A percentile compares a stretch with the other conserved stretches of the same genome.
Conservation (phyloP, 129 eudicot genomes). For the Centaurea solstitialis region DNA sequence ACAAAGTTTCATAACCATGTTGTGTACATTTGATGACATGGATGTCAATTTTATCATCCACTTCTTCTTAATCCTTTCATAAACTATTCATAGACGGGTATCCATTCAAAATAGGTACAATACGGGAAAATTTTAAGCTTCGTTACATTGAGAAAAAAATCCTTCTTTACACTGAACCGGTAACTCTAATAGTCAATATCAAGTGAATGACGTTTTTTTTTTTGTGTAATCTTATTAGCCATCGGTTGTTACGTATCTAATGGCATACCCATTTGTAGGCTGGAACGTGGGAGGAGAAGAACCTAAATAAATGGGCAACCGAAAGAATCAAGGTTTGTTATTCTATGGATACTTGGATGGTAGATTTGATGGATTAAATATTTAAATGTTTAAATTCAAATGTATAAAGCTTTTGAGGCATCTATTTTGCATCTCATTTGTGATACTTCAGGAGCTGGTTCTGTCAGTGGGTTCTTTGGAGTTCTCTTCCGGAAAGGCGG, state of each 20-base stretch:
- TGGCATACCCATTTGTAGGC: conserved; percentile 44
- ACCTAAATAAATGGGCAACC: conserved; percentile 84
- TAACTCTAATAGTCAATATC: background rate
- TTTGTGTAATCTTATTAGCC: background rate
- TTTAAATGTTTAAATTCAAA: background rate
- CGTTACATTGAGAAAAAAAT: background rate
- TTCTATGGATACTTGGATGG: background rate
- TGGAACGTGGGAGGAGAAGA: conserved; percentile 99
- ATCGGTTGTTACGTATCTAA: background rate
- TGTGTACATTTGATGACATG: background rate
- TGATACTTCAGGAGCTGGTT: conserved; percentile 71
- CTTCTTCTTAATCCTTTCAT: background rate
- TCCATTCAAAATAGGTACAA: background rate
- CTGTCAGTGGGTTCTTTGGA: conserved; percentile 64
- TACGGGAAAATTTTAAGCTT: background rate
- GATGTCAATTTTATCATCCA: background rate
- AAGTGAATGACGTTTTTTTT: background rate
- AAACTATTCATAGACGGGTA: background rate
- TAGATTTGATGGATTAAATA: background rate
- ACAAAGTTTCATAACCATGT: background rate
- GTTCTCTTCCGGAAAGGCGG: conserved; percentile 84
- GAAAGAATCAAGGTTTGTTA: conserved; percentile 78
- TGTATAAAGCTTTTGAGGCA: background rate
- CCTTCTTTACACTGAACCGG: too few species aligned
- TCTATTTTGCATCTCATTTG: background rate